Evolutionary conservation across 2,329 filamentous ascomycete genomes (phyloP).

Genomic region (Alternaria rosae): DNA sequence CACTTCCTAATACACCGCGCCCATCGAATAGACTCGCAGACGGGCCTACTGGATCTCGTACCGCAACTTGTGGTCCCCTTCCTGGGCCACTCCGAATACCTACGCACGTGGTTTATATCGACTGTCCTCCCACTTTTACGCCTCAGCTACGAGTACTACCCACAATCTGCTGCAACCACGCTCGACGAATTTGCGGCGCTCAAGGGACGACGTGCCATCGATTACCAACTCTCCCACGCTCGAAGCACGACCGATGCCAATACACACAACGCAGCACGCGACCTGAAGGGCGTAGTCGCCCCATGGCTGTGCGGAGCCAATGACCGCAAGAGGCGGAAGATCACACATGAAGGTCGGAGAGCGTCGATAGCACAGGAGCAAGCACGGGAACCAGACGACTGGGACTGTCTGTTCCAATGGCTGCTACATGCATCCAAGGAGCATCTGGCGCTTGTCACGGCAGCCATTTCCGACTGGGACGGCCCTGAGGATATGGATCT

Average conservation of each 20-base stretch:
- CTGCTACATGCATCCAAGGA: conserved; percentile 65
- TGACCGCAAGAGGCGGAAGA: conserved; percentile 63
- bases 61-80: conserved; percentile 74
- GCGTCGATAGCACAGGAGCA: conserved; percentile 48
- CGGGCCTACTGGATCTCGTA: conserved; percentile 73
- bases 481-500: conserved; percentile 75
- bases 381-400: conserved; percentile 57
- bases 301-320: conserved; percentile 75
- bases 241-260: conserved; percentile 19
- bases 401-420: conserved; percentile 75
- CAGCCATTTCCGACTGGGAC: conserved; percentile 74
- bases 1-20: conserved; percentile 73
- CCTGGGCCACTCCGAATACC: conserved; percentile 65
- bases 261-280: conserved; percentile 61
- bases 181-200: conserved; percentile 70
- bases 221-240: conserved; percentile 61
- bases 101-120: conserved; percentile 74
- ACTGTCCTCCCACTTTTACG: conserved; percentile 73
- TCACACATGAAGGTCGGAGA: conserved; percentile 44
- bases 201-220: conserved; percentile 65
- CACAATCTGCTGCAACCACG: conserved; percentile 59
- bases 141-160: conserved; percentile 74
- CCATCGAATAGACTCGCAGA: conserved; percentile 73
- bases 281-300: conserved; percentile 72
- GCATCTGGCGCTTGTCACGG: conserved; percentile 69